phyloP scores from a whole-genome alignment of 2,329 filamentous ascomycete species.

The Cercospora berteroae region DNA sequence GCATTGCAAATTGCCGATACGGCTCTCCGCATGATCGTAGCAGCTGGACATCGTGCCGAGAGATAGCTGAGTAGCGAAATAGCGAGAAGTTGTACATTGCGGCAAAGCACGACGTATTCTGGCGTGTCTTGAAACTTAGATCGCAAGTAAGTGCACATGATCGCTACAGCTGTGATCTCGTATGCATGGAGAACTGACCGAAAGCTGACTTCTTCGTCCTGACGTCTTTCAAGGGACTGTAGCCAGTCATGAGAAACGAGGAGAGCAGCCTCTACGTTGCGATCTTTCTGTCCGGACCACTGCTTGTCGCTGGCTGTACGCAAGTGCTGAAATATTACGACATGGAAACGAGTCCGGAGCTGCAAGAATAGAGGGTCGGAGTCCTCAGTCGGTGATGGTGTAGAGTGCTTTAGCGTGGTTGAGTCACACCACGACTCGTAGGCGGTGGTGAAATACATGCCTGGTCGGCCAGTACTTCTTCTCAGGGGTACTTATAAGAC shows the following conservation, averaged over 20 bases:
- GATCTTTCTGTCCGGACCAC: neutral
- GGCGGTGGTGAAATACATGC: neutral
- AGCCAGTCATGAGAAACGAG: neutral
- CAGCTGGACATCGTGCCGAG: neutral
- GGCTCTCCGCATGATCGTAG: conserved; percentile 1
- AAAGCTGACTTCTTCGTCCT: neutral
- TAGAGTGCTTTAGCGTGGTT: neutral
- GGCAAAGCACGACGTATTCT: neutral
- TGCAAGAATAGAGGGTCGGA: neutral
- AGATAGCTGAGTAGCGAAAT: conserved; percentile 7
- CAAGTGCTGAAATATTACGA: neutral
- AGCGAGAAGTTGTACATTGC: neutral
- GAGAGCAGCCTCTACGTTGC: neutral
- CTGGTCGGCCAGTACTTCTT: neutral
- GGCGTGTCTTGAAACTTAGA: neutral
- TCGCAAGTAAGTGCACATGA: neutral
- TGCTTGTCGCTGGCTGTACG: neutral
- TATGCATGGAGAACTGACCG: neutral
- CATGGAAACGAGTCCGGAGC: neutral
- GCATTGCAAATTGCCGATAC: neutral
- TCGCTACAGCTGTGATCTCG: neutral
- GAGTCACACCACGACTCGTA: conserved; percentile 1
- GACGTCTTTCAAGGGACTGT: neutral
- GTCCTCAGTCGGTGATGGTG: neutral
- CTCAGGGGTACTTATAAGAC: neutral